These are phyloP conservation scores for Didymosphaeria variabile DNA, from an alignment of 2,329 filamentous ascomycete species.

Conservation along the genomic window DNA sequence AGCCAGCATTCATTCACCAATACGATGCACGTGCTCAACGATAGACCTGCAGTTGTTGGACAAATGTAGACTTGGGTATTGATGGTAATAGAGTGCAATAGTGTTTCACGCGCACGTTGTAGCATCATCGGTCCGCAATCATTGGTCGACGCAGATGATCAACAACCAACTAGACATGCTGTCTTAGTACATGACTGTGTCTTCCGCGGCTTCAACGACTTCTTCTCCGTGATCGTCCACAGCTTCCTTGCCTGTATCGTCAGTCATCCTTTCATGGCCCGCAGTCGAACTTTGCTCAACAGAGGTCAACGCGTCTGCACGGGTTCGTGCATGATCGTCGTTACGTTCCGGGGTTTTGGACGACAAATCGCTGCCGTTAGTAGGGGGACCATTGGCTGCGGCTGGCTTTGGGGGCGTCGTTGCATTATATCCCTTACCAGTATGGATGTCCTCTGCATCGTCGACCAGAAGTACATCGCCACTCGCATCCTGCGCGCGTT, in stretches of 20 bases:
- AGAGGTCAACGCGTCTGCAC: conserved; percentile 28
- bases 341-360: conserved; percentile 37
- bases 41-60: not conserved
- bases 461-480: conserved; percentile 21
- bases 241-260: conserved; percentile 54
- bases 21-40: not conserved
- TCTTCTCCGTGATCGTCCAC: conserved; percentile 79
- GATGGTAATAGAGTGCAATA: not conserved
- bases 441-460: conserved; percentile 28
- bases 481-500: conserved; percentile 28
- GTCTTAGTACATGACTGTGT: conserved; percentile 85
- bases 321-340: conserved; percentile 33
- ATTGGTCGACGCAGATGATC: conserved; percentile 13
- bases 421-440: conserved; percentile 38
- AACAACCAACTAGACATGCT: conserved; percentile 3
- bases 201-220: conserved; percentile 84
- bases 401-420: conserved; percentile 26
- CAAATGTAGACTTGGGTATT: not conserved
- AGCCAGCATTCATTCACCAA: not conserved
- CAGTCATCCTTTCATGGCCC: conserved; percentile 39
- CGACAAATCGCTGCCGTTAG: conserved; percentile 33
- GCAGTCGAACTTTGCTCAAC: conserved; percentile 32
- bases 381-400: conserved; percentile 34
- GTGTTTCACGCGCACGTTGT: not conserved
- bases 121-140: conserved; percentile 18